Evolutionary conservation across 2,329 filamentous ascomycete species (phyloP), one percentile per base, ranked within the genome.

Genomic region (Pseudopyricularia javanii): DNA sequence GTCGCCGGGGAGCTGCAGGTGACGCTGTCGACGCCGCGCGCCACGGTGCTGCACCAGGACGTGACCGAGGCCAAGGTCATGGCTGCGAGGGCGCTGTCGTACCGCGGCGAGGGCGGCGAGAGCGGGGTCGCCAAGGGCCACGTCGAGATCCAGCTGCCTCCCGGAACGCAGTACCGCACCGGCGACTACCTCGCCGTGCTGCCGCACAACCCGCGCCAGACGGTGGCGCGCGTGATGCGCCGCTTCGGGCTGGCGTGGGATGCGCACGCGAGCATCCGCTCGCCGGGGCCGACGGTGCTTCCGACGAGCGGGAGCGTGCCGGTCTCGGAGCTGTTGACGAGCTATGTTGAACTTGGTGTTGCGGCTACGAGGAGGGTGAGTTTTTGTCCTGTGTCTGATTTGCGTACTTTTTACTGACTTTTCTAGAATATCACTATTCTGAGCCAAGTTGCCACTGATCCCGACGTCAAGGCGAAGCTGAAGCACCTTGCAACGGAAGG

Each of bases 151-250:
- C 73, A 72, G 43, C 64, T 83, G 3, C 79, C 79, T 0, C 70
- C 69, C 0, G 72, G 73, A 35, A 68, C 73, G 66, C 69, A 67
- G 1, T 83, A 83, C 60, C 70, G 73, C 34, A 73, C 75, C 14
- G 81, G 80, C n/a, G 81, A 84, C 59, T 84, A 84, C 59, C 70
- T 84, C 7, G 76, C 77, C 1, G 68, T 82, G 4, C 66, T 82
- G 1, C 81, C 81, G 2, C 65, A 81, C 17, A 84, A 84, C 58
- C 76, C 75, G 2, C 67, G 70, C 34, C 66, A 71, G 37, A 74
- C 71, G 7, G 74, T 84, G 6, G 71, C 72, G 22, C 70, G 78
- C 22, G 77, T 74, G 0, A 74, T 83, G 61, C 70, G 69, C 32
- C 69, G 72, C 47, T 83, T 83, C 55, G 69, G 72, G 2, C 65